phyloP scores from a whole-genome alignment of 495 filamentous ascomycete genomes.

The Hypomontagnella submonticulosa region DNA sequence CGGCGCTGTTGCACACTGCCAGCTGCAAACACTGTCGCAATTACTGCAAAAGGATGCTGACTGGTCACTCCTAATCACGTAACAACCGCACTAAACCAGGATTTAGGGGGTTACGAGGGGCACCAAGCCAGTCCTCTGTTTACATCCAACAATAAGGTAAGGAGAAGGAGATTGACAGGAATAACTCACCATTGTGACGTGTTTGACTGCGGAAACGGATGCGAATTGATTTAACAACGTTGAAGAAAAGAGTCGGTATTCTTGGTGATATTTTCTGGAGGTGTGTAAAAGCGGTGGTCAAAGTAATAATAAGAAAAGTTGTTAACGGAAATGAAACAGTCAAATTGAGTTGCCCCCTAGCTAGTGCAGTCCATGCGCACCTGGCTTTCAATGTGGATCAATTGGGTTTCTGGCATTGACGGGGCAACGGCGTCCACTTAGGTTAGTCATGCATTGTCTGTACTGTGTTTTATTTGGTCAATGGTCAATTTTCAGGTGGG shows the following conservation, averaged over 20 bases:
- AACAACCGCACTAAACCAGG: slow-evolving; percentile 40
- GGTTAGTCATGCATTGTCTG: neutral
- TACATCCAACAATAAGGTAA: slow-evolving; percentile 14
- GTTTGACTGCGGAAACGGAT: slow-evolving; percentile 4
- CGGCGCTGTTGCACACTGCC: slow-evolving; percentile 16
- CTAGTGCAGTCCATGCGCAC: slow-evolving; percentile 37
- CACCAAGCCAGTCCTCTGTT: slow-evolving; percentile 23
- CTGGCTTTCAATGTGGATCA: slow-evolving; percentile 39
- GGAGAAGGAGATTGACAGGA: slow-evolving; percentile 2
- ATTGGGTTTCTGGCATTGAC: slow-evolving; percentile 47
- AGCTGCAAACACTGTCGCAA: slow-evolving; percentile 17
- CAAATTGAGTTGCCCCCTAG: slow-evolving; percentile 39
- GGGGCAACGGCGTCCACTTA: slow-evolving; percentile 45
- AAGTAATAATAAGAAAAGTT: slow-evolving; percentile 36
- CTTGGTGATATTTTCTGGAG: slow-evolving; percentile 47
- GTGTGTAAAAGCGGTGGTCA: slow-evolving; percentile 22
- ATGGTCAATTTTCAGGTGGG: slow-evolving; percentile 16
- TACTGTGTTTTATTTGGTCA: slow-evolving; percentile 14
- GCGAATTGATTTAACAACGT: slow-evolving; percentile 6
- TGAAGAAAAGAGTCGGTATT: slow-evolving; percentile 23
- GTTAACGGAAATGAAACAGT: slow-evolving; percentile 43
- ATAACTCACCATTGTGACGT: slow-evolving; percentile 36
- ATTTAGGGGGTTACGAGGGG: slow-evolving; percentile 42
- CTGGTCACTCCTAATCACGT: slow-evolving; percentile 39
- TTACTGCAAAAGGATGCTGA: slow-evolving; percentile 37